phyloP scores from a whole-genome alignment of 2,329 filamentous ascomycete genomes.

The Epichloe gansuensis region DNA sequence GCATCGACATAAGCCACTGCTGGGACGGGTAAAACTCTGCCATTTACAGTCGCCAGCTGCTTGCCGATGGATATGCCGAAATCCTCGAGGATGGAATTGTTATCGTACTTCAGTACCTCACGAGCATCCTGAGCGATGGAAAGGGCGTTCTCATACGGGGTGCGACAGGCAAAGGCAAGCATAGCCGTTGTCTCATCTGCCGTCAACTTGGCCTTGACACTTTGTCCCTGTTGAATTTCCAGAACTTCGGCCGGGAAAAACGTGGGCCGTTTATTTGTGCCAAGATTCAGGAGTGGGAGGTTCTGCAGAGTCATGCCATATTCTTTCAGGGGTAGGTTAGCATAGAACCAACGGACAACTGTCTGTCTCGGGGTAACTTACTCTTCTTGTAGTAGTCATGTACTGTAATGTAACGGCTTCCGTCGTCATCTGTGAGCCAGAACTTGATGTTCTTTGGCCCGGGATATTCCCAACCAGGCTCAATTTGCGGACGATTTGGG shows the following conservation, averaged over 20 bases:
- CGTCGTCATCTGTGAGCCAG: conserved; percentile 15
- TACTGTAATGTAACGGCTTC: conserved; percentile 23
- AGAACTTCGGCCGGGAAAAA: conserved; percentile 59
- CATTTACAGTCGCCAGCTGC: conserved; percentile 57
- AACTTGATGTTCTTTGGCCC: conserved; percentile 22
- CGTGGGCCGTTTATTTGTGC: conserved; percentile 39
- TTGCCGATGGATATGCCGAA: conserved; percentile 54
- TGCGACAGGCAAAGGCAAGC: conserved; percentile 59
- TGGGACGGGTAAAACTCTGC: conserved; percentile 53
- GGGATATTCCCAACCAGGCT: conserved; percentile 14
- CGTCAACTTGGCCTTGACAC: conserved; percentile 44
- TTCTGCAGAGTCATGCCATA: conserved; percentile 23
- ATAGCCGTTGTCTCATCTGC: conserved; percentile 51
- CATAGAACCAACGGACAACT: neutral
- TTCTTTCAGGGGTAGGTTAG: conserved; percentile 13
- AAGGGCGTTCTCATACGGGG: conserved; percentile 51
- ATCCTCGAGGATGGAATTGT: conserved; percentile 26
- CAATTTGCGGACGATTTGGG: conserved; percentile 14
- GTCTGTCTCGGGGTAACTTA: conserved; percentile 15
- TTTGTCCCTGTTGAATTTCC: conserved; percentile 50
- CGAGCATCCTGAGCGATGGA: conserved; percentile 50
- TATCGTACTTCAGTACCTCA: conserved; percentile 43
- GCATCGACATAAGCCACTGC: conserved; percentile 40
- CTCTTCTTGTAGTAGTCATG: conserved; percentile 31
- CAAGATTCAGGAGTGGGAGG: conserved; percentile 54